Evolutionary conservation across 495 filamentous ascomycete genomes (phyloP).

Genomic region (Daldinia concentrica): DNA sequence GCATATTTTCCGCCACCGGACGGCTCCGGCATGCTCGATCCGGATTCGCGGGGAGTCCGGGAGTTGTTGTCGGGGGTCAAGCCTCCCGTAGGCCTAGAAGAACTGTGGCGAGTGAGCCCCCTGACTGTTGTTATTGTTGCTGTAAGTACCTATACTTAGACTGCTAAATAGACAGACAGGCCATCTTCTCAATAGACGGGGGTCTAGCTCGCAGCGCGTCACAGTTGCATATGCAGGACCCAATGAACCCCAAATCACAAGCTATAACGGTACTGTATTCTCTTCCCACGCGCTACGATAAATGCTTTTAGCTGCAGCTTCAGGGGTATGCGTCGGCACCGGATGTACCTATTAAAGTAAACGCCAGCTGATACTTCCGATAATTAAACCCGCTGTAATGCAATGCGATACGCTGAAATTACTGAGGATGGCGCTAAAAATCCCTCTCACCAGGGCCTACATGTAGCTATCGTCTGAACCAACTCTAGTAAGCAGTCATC

Average conservation of each 20-base stretch:
- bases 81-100: constrained; percentile 39
- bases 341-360: constrained; percentile 8
- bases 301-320: constrained; percentile 19
- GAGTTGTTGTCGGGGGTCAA: constrained; percentile 31
- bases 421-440: constrained; percentile 20
- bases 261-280: constrained; percentile 15
- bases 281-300: constrained; percentile 19
- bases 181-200: constrained; percentile 14
- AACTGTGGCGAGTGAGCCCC: constrained; percentile 38
- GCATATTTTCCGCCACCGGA: constrained; percentile 8
- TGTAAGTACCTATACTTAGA: constrained; percentile 38
- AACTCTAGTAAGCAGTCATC: not conserved
- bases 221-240: constrained; percentile 38
- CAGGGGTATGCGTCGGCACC: constrained; percentile 13
- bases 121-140: constrained; percentile 18
- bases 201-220: constrained; percentile 30
- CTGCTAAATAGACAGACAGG: constrained; percentile 18
- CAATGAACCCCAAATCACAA: constrained; percentile 25
- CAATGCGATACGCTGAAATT: constrained; percentile 17
- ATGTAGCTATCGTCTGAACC: not conserved
- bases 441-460: not conserved
- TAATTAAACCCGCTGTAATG: constrained; percentile 22
- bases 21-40: constrained; percentile 21
- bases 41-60: constrained; percentile 25
- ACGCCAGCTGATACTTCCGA: constrained; percentile 17